phyloP scores from a whole-genome alignment of 345 rosid species.

The Pistacia integerrima region DNA sequence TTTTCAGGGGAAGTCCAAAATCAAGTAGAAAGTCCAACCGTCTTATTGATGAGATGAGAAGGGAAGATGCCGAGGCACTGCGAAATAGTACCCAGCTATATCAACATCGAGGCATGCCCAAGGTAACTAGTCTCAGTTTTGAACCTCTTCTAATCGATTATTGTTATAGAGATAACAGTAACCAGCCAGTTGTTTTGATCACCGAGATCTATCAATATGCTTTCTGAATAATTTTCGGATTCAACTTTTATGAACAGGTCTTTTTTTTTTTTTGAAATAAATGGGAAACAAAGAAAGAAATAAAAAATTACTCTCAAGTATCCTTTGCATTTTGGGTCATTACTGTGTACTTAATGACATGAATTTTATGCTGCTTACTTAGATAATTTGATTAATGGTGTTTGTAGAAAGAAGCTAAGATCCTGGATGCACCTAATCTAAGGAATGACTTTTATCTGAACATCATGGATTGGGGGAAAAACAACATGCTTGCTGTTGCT shows the following conservation, averaged over 20 bases:
- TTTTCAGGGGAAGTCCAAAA: conserved; percentile 57
- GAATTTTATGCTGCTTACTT: background rate
- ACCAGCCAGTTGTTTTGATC: too few relatives aligned
- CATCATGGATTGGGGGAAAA: conserved; percentile 50
- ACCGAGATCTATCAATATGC: too few relatives aligned
- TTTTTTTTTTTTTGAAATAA: too few relatives aligned
- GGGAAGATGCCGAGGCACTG: conserved; percentile 30
- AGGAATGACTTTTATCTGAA: conserved; percentile 43
- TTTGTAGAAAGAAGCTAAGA: conserved; percentile 38
- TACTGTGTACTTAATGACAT: background rate
- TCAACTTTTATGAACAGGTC: too few relatives aligned
- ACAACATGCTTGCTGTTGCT: conserved; percentile 48
- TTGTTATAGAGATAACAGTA: too few relatives aligned
- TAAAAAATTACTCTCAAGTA: background rate
- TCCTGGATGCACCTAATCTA: conserved; percentile 52
- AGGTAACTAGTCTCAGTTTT: conserved; percentile 21
- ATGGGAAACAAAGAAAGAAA: too few relatives aligned
- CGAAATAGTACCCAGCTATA: conserved; percentile 2
- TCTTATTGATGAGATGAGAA: conserved; percentile 42
- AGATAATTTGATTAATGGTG: conserved; percentile 5
- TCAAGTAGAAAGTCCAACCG: conserved; percentile 30
- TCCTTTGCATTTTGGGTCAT: background rate
- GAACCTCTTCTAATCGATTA: background rate
- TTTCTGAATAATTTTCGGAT: too few relatives aligned
- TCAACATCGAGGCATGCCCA: conserved; percentile 34